Evolutionary conservation across 2,329 filamentous ascomycete species (phyloP), one percentile per base, ranked within the genome.

Genomic region (Colletotrichum australisinense): DNA sequence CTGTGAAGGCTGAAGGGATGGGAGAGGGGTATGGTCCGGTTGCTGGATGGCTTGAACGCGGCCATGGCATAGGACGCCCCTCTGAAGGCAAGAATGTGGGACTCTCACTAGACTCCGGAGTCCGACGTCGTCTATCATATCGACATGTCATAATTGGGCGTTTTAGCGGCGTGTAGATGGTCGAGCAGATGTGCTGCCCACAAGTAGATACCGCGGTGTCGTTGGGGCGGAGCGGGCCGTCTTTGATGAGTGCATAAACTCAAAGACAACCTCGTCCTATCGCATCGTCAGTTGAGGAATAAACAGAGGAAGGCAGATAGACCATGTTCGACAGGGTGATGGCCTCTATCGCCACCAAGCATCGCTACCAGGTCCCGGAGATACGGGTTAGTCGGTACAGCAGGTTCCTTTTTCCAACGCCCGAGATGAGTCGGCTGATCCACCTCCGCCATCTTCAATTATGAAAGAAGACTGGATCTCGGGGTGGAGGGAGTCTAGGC

Each of bases 121-220:
- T 53, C 53, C 16, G 35, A 30, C n/a, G 35, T 64, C 38, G 35
- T 57, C 24, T 57, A 38, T 64, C 59, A 69, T 69, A 64, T 69
- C 52, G 67, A 69, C 58, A 35, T 26, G 67, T 69, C 49, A 69
- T 22, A 57, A 52, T 22, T 16, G n/a, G 24, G 26, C 57, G 67
- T 57, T 49, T 49, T 49, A 56, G 66, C 8, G 12, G 16, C 32
- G 6, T n/a, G 16, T 32, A 52, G 62, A 38, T 63, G n/a, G n/a
- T 38, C 38, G 26, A 35, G 35, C 19, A 56, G 63, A 53, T 26
- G 7, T 26, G 22, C 35, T 30, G 35, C 42, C 8, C 42, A 49
- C 19, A 67, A 12, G 53, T 26, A 26, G 42, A 7, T 64, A 14
- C 46, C 62, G 42, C 42, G 62, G 46, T 32, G 28, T 55, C 12